Conservation (phyloP, 1,284 basidiomycete species). For the Tilletia caries region DNA sequence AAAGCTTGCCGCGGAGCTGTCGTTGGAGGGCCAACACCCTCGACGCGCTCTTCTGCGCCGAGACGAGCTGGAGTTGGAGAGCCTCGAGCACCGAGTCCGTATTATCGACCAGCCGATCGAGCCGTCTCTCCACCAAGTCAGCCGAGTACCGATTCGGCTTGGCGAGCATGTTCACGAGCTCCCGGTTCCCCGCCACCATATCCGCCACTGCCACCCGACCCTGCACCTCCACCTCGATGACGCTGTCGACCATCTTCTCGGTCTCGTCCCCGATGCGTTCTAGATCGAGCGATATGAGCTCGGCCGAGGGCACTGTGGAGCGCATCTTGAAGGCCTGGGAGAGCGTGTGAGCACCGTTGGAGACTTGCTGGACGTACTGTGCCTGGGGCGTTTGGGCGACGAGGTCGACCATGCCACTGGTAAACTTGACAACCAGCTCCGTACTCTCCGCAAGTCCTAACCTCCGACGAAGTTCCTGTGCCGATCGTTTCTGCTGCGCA, state of each 20-base stretch:
- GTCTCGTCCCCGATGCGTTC: slow-evolving; percentile 7
- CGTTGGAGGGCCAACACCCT: not conserved
- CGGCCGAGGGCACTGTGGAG: not conserved
- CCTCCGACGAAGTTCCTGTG: not conserved
- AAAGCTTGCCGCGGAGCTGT: not conserved
- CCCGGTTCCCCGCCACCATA: slow-evolving; percentile 9
- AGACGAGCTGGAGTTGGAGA: not conserved
- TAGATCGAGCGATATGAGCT: not conserved
- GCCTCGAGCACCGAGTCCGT: not conserved
- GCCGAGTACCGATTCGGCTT: not conserved
- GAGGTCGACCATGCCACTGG: slow-evolving; percentile 11
- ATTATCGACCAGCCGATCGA: slow-evolving; percentile 3
- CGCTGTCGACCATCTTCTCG: slow-evolving; percentile 5
- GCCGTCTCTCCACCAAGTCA: not conserved
- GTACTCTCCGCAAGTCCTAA: not conserved
- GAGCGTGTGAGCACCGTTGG: slow-evolving; percentile 1
- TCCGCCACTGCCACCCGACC: slow-evolving; percentile 6
- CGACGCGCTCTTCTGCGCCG: slow-evolving; percentile 2
- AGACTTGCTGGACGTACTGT: slow-evolving; percentile 11
- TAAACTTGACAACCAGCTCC: not conserved
- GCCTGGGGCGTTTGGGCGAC: slow-evolving; percentile 1
- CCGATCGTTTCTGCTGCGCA: not conserved
- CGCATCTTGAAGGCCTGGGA: slow-evolving; percentile 5
- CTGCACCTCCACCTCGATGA: slow-evolving; percentile 13
- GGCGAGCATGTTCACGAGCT: not conserved